Evolutionary conservation across 106 monocot species (phyloP), one percentile per base, ranked within the genome.

Genomic region (Iris macrosiphon): DNA sequence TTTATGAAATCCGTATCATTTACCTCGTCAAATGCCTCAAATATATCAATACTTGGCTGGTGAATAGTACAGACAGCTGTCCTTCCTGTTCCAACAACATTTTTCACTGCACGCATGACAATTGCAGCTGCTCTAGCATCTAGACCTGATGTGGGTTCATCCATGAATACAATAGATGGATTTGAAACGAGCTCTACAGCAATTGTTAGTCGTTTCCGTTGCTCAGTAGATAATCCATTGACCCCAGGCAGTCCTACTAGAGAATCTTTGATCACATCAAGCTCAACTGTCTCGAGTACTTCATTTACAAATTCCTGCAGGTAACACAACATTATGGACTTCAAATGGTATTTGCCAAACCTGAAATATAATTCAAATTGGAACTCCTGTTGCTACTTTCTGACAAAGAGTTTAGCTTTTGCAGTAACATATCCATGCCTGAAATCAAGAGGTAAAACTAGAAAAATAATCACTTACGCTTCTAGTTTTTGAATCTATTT

Each of bases 21-120:
- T 78, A 82, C 87, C 87, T 87, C 87, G 48, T 87, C 87, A 66
- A 87, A 82, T 54, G 81, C 66, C 54, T 87, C 82, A 60, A 87
- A 82, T 42, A 87, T 74, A 45, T 81, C 70, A 45, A 87, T 87
- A 37, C 81, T 87, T 16, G 87, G 85, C 54, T 86, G 85, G 40
- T 86, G 85, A 57, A 86, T 86, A 11, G 85, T 86, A 49, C 85
- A 86, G 8, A 87, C 87, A 5, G 81, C 81, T 39, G 87, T 87
- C 56, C 87, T 72, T 57, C 87, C 87, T 55, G 81, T 87, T 61
- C 60, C 58, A 14, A 25, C 61, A 54, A 83, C 62, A 76, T 77
- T 89, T 67, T 89, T 83, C 27, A 83, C 76, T 13, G 83, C 73
- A 67, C 76, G 83, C 76, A 89, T 76, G 54, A 79, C 88, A 38